Base-by-base conservation (phyloP, 2,329 filamentous ascomycete genomes). In the Epichloe sp. region DNA sequence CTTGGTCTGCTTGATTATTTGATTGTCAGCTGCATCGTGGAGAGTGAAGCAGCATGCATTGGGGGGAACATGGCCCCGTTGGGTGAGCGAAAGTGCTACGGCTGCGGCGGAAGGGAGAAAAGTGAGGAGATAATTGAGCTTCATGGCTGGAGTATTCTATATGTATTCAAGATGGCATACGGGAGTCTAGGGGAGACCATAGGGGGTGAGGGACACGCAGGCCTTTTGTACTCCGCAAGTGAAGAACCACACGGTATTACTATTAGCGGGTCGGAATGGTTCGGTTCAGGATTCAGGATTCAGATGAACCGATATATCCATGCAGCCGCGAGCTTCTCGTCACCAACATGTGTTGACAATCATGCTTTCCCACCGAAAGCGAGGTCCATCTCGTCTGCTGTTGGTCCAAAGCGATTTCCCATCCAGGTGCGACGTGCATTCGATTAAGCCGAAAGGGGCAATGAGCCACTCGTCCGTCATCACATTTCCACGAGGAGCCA, bases 21-120 rank as follows among this genome's bases (percentile, higher is more conserved):
- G 55, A 19, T 58, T 55, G 23, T 53, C 56, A 41, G 57, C 49
- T 15, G 55, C 51, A 14, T 66, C 62, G 31, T 58, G 58, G 19
- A 67, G 55, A 10, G 58, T 58, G 54, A 67, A 67, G 55, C 65
- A 67, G 53, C 65, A 67, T 34, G 57, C 48, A 23, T 56, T 54
- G 15, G 53, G 6, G 6, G 54, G 59, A 15, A 62, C 60, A 8
- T 35, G n/a, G 31, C 47, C 35, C 6, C 55, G 56, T 2, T 41
- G 38, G 31, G 50, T 45, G 35, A 57, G 43, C 34, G 51, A 45
- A 26, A 60, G 48, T 10, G 59, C 62, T 19, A 56, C 52, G n/a
- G 60, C 59, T 7, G 52, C 50, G 6, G 56, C 51, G 49, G 46
- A 52, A 46, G 59, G 55, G 49, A 62, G 49, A n/a, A 54, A 43